Percentiles rank a stretch among this genome's conserved stretches.
Conservation (phyloP, 2,329 filamentous ascomycete species). For the Pyrenochaeta sp. region DNA sequence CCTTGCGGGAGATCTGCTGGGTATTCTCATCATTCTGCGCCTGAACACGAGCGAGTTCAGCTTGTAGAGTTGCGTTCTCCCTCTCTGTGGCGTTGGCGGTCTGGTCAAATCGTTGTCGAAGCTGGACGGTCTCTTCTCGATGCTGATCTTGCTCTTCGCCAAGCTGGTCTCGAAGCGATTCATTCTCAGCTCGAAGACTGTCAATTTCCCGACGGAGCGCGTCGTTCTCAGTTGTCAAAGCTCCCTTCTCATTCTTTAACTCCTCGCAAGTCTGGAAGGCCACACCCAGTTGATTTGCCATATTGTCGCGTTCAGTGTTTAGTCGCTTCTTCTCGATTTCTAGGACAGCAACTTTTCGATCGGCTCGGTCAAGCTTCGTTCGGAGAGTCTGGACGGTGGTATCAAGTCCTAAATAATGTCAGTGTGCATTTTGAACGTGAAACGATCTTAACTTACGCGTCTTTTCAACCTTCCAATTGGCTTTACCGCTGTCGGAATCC, state of each 20-base stretch:
- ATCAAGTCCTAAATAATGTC: conserved; percentile 59
- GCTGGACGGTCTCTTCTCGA: conserved; percentile 44
- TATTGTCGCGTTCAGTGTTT: conserved; percentile 69
- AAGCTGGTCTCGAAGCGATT: conserved; percentile 42
- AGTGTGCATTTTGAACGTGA: conserved; percentile 7
- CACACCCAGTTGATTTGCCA: conserved; percentile 67
- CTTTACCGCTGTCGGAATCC: conserved; percentile 55
- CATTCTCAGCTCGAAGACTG: conserved; percentile 42
- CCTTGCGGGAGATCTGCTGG: conserved; percentile 42
- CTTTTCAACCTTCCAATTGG: conserved; percentile 58
- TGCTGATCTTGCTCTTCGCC: conserved; percentile 42
- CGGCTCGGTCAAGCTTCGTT: conserved; percentile 67
- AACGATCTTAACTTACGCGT: conserved; percentile 56
- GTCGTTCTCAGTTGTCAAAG: conserved; percentile 45
- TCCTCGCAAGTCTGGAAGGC: conserved; percentile 66
- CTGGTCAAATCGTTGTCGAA: conserved; percentile 42
- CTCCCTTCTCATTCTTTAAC: conserved; percentile 55
- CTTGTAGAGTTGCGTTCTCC: conserved; percentile 44
- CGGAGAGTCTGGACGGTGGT: conserved; percentile 67
- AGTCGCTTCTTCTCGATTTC: conserved; percentile 70
- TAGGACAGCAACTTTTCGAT: conserved; percentile 67
- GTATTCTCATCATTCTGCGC: conserved; percentile 47
- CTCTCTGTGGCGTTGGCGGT: conserved; percentile 42
- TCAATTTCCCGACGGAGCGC: conserved; percentile 48
- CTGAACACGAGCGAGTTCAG: conserved; percentile 41